Base-by-base conservation (phyloP, 495 filamentous ascomycete species). In the Friedmanniomyces endolithicus region DNA sequence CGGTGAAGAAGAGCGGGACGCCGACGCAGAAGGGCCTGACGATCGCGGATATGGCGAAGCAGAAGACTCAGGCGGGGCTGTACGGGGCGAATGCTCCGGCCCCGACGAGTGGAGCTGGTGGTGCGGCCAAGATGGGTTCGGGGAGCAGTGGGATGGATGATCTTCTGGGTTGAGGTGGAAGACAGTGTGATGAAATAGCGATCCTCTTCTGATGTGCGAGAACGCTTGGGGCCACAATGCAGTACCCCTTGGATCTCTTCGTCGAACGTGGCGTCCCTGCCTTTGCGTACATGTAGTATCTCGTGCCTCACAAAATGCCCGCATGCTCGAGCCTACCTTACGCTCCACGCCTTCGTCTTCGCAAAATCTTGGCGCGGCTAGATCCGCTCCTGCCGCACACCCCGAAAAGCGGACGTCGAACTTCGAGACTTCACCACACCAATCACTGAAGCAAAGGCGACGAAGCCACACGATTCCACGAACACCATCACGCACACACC, bases 61-160 rank as follows among this genome's bases (percentile, higher is more conserved):
- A 96, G 68, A 95, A 95, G 74, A 87, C 88, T 37, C 89, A 82
- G 66, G 87, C 88, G 1, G 89, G 90, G 1, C 87, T 98, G 61
- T 98, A 94, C 89, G 92, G 92, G 11, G 76, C 83, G 14, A 41
- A 58, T 52, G 57, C 65, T 17, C 74, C 78, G 4, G 72, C 80
- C 33, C 61, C 75, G 1, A 27, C 33, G 48, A 40, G 51, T n/a
- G 57, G 62, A 25, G 67, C 70, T 12, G 52, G 7, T n/a, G 48
- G 47, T 1, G 58, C n/a, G 16, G 4, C 52, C 17, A 55, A 58
- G 43, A 19, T 24, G 33, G 44, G 61, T 14, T 37, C 56, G 11
- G 60, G 60, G 22, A 55, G 66, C 17, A 72, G 74, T 56, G 78
- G 76, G 46, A 65, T 84, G 43, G 81, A 84, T 72, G 83, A 86